Evolutionary conservation across 805 yeast genomes (phyloP).

Genomic region (Tetrapisispora phaffii): DNA sequence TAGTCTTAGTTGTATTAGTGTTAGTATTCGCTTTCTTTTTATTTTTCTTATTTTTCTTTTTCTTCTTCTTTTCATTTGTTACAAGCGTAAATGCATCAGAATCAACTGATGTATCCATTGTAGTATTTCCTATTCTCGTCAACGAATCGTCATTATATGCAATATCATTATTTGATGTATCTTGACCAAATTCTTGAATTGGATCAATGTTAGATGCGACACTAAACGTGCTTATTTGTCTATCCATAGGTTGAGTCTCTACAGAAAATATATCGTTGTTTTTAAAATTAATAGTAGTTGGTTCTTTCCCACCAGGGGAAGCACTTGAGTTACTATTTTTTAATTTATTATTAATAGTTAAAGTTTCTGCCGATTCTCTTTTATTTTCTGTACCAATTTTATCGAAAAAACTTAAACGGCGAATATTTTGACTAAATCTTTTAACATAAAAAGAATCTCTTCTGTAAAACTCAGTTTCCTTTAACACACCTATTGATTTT

Average conservation of each 20-base stretch:
- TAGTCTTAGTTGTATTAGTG: background rate
- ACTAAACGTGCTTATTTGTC: background rate
- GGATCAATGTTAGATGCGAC: slow-evolving; percentile 1
- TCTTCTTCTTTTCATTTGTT: slow-evolving; percentile 29
- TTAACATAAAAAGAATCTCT: slow-evolving; percentile 1
- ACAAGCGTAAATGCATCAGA: slow-evolving; percentile 1
- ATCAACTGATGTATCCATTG: background rate
- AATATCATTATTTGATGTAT: background rate
- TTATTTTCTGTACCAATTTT: background rate
- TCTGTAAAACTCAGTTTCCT: slow-evolving; percentile 14
- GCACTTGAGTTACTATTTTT: too few relatives aligned
- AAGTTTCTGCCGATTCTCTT: background rate
- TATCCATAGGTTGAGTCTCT: background rate
- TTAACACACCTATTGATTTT: slow-evolving; percentile 27
- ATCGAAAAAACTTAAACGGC: slow-evolving; percentile 1
- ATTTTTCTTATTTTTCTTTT: slow-evolving; percentile 65
- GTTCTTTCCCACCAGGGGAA: background rate
- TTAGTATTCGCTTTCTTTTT: slow-evolving; percentile 62
- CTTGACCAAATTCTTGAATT: background rate
- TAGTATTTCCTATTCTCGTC: background rate
- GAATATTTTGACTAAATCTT: background rate
- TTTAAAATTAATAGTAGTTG: background rate
- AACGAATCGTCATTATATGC: background rate
- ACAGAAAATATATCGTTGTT: background rate
- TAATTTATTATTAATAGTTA: background rate